Percentiles rank a stretch among this genome's conserved stretches.
Evolutionary conservation across 2,329 filamentous ascomycete genomes (phyloP).

Genomic region (Hirsutella thompsonii): DNA sequence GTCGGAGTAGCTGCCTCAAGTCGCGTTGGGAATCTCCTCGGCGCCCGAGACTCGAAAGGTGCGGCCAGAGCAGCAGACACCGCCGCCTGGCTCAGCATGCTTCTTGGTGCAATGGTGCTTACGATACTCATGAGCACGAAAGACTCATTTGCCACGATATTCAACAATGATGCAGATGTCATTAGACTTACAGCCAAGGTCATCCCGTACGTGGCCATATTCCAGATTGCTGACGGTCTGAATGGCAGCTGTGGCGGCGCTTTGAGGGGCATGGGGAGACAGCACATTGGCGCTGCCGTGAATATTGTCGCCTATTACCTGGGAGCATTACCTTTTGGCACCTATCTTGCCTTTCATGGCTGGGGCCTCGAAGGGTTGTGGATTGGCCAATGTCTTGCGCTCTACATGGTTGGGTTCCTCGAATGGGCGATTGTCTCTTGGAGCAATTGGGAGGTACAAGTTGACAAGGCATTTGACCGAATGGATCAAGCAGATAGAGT

Average conservation of each 20-base stretch:
- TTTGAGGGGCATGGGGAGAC: constrained; percentile 71
- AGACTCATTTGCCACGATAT: constrained; percentile 62
- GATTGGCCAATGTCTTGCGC: constrained; percentile 69
- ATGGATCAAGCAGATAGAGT: too few relatives aligned
- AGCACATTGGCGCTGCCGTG: constrained; percentile 72
- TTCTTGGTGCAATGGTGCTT: constrained; percentile 56
- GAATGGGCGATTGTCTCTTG: constrained; percentile 44
- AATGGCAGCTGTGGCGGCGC: constrained; percentile 77
- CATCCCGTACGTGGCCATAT: constrained; percentile 76
- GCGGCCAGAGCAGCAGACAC: constrained; percentile 63
- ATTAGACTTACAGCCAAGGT: constrained; percentile 61
- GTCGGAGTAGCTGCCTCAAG: constrained; percentile 71
- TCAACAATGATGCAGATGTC: constrained; percentile 66
- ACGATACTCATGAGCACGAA: constrained; percentile 56
- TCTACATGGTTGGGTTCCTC: constrained; percentile 65
- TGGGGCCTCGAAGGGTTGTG: constrained; percentile 74
- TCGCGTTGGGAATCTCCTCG: constrained; percentile 68
- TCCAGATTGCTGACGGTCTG: constrained; percentile 80
- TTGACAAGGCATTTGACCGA: too few relatives aligned
- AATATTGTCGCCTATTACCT: constrained; percentile 78
- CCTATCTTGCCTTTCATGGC: constrained; percentile 74
- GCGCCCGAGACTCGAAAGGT: constrained; percentile 49
- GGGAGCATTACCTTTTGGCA: constrained; percentile 67
- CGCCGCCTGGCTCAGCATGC: constrained; percentile 58
- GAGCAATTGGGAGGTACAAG: too few relatives aligned